phyloP scores from a whole-genome alignment of 2,329 filamentous ascomycete genomes.

The Botrytis hyacinthi region DNA sequence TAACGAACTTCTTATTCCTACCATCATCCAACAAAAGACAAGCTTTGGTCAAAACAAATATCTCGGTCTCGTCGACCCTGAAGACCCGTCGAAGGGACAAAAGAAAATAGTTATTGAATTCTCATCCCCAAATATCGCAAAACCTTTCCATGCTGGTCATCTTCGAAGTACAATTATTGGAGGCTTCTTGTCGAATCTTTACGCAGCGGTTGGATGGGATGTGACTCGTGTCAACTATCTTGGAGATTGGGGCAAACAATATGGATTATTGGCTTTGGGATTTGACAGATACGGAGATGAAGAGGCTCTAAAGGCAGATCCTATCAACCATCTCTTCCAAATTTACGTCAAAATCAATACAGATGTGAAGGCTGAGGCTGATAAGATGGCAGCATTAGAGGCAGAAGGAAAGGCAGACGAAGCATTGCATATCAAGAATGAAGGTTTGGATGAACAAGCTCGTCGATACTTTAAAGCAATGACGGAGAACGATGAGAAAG shows the following conservation, averaged over 20 bases:
- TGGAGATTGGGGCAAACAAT: slow-evolving; percentile 77
- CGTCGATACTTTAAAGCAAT: slow-evolving; percentile 70
- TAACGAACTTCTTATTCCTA: slow-evolving; percentile 63
- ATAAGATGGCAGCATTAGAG: slow-evolving; percentile 53
- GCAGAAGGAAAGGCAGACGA: slow-evolving; percentile 45
- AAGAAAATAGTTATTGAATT: slow-evolving; percentile 71
- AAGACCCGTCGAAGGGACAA: slow-evolving; percentile 50
- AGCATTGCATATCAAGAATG: slow-evolving; percentile 48
- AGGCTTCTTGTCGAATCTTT: slow-evolving; percentile 68
- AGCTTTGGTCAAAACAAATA: slow-evolving; percentile 64
- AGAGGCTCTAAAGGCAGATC: slow-evolving; percentile 66
- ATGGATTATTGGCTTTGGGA: slow-evolving; percentile 66
- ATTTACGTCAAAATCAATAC: slow-evolving; percentile 76
- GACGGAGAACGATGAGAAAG: slow-evolving; percentile 62
- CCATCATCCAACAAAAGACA: slow-evolving; percentile 60
- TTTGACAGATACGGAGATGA: slow-evolving; percentile 75
- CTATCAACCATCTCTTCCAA: slow-evolving; percentile 78
- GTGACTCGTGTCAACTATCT: slow-evolving; percentile 72
- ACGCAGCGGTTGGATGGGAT: slow-evolving; percentile 67
- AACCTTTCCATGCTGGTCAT: slow-evolving; percentile 75
- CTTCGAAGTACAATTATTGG: slow-evolving; percentile 75
- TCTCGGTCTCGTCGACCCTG: slow-evolving; percentile 59
- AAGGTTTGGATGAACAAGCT: slow-evolving; percentile 70
- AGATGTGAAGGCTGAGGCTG: slow-evolving; percentile 63
- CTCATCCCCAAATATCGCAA: slow-evolving; percentile 82